Base-by-base conservation (phyloP, 2,329 filamentous ascomycete genomes). In the Neonectria magnoliae region DNA sequence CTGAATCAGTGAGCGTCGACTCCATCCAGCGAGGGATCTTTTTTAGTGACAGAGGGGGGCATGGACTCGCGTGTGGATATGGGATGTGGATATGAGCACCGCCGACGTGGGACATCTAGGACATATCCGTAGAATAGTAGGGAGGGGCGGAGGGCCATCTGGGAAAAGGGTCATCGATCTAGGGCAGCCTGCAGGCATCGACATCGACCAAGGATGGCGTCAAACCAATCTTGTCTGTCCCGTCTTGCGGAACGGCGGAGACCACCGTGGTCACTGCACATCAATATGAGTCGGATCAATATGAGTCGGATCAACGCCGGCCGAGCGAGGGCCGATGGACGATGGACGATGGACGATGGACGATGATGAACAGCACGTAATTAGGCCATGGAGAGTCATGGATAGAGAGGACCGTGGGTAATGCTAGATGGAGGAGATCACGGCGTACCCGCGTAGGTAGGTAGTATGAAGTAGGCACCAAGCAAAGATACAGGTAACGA, bases 31-130 rank as follows among this genome's bases (percentile, higher is more conserved):
- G 22, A 48, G 60, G 60, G 47, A 48, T 50, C 61, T 55, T 59
- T 64, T 60, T 64, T 56, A 52, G 61, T 56, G 45, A 59, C 51
- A 50, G 60, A 63, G 60, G 60, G 60, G 60, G 60, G 54, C 60
- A 56, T 64, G 61, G 56, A 52, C 52, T 54, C 56, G 20, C 44
- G 4, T 64, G 61, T 64, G 61, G 60, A 22, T 58, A 63, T 42
- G 36, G 18, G 18, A 45, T 55, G 60, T 42, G 56, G 55, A 63
- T 45, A 52, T 59, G 61, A 51, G 20, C 55, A 60, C 53, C n/a
- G 38, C 38, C 50, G 57, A 25, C 42, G 33, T 54, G 22, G 47
- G 54, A 45, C 51, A 36, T 45, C 44, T 25, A 42, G 38, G 20
- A 42, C 38, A 42, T 42, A 20, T 20, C 38, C 38, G 38, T 20